A percentile compares a stretch with the other conserved stretches of the same genome.
These are phyloP conservation scores for Fusarium siculi DNA, from an alignment of 2,329 filamentous ascomycete species.

Conservation along the genomic window DNA sequence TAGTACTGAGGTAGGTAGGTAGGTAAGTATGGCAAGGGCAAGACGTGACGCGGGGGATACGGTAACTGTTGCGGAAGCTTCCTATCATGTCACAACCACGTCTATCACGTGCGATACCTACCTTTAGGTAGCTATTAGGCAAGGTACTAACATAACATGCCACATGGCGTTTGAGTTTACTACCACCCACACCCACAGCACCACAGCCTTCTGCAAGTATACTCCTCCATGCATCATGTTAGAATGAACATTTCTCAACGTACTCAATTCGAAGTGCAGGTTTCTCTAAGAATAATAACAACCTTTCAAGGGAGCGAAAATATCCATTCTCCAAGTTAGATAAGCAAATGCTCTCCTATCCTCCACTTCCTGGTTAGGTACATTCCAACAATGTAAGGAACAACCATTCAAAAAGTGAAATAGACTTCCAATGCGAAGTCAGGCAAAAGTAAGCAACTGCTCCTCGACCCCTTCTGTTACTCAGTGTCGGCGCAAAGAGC, in stretches of 20 bases:
- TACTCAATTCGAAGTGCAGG: neutral
- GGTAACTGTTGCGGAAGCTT: neutral
- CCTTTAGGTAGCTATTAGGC: neutral
- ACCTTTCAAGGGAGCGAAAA: neutral
- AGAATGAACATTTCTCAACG: neutral
- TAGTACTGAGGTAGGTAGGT: neutral
- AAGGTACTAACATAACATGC: neutral
- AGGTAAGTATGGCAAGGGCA: neutral
- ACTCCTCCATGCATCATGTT: neutral
- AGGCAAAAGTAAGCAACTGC: neutral
- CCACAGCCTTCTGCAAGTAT: neutral
- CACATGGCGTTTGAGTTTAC: neutral
- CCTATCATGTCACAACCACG: neutral
- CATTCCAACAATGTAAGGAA: neutral
- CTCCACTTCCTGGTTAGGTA: neutral
- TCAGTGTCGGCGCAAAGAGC: conserved; percentile 38
- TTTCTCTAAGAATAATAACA: neutral
- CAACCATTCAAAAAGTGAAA: neutral
- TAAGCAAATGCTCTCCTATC: neutral
- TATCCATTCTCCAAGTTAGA: neutral
- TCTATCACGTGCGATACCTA: neutral
- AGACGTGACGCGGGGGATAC: conserved; percentile 29
- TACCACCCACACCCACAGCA: neutral
- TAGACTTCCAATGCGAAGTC: neutral
- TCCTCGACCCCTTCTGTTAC: neutral